Evolutionary conservation across 139 green algal species (phyloP).

Genomic region (Marvania coccoides): DNA sequence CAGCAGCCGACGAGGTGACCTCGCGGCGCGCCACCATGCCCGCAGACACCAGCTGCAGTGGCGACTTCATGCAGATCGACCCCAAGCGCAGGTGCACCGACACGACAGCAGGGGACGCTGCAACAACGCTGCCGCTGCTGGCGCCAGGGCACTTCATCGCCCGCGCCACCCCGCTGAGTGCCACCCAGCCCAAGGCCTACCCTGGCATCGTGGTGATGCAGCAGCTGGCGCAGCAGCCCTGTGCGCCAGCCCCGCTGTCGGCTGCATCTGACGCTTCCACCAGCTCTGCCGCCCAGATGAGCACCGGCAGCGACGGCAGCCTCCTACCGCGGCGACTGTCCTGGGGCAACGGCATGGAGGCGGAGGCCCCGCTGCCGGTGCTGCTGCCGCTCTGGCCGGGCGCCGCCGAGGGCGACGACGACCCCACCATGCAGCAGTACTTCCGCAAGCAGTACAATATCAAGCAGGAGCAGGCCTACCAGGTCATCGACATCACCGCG

Average conservation of each 20-base stretch:
- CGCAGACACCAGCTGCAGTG: too few species aligned
- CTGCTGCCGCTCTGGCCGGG: too few species aligned
- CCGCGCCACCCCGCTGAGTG: neutral
- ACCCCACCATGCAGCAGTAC: slow-evolving; percentile 11
- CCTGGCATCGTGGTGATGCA: neutral
- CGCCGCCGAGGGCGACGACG: neutral
- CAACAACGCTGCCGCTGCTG: neutral
- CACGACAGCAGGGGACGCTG: neutral
- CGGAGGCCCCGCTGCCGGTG: too few species aligned
- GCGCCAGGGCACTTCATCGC: neutral
- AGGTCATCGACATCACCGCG: neutral
- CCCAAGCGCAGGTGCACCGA: neutral
- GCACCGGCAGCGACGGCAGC: too few species aligned
- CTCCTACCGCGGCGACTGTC: too few species aligned
- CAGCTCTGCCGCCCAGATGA: neutral
- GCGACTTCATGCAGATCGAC: neutral
- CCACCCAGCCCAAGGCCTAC: neutral
- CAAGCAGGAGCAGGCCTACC: slow-evolving; percentile 7
- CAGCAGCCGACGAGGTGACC: too few species aligned
- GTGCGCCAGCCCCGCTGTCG: neutral
- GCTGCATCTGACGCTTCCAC: neutral
- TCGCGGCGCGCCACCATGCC: too few species aligned
- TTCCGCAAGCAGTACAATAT: slow-evolving; percentile 2
- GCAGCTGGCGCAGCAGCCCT: neutral
- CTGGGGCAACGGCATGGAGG: too few species aligned